A percentile compares a stretch with the other conserved stretches of the same genome.
Conservation (phyloP, 805 yeast genomes). For the Barnettozyma vustinii region DNA sequence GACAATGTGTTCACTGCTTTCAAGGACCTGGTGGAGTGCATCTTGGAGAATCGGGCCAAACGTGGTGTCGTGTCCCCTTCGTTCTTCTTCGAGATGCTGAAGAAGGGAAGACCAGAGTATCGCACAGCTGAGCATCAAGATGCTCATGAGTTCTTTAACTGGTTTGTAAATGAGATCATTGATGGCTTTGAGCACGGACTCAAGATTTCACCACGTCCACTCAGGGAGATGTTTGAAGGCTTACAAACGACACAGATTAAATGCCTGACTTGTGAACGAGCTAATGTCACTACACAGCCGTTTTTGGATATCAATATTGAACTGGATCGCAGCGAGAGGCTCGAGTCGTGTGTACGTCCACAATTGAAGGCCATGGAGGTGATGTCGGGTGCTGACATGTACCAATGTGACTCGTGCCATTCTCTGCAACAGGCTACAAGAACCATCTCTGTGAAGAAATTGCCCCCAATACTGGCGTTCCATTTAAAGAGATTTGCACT, state of each 20-base stretch:
- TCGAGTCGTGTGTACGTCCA: constrained; percentile 63
- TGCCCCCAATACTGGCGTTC: constrained; percentile 75
- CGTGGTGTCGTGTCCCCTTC: constrained; percentile 85
- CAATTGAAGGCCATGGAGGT: constrained; percentile 85
- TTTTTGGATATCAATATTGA: constrained; percentile 87
- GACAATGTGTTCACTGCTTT: constrained; percentile 57
- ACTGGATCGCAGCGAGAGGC: constrained; percentile 65
- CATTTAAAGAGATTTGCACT: constrained; percentile 92
- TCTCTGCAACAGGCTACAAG: constrained; percentile 93
- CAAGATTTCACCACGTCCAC: background rate
- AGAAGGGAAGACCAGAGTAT: constrained; percentile 78
- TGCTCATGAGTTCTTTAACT: constrained; percentile 94
- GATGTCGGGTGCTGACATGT: constrained; percentile 81
- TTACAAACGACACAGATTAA: constrained; percentile 78
- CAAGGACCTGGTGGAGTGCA: constrained; percentile 81
- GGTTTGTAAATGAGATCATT: constrained; percentile 70
- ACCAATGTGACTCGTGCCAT: constrained; percentile 86
- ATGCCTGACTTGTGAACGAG: constrained; percentile 80
- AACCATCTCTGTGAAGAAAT: constrained; percentile 68
- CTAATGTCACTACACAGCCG: constrained; percentile 70
- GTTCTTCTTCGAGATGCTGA: constrained; percentile 66
- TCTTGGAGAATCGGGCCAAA: constrained; percentile 61
- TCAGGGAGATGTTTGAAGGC: constrained; percentile 62
- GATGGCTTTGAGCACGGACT: constrained; percentile 29
- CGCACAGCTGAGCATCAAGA: constrained; percentile 95